Conservation (phyloP, 176 grass and related monocot species). For the Chloris gayana region DNA sequence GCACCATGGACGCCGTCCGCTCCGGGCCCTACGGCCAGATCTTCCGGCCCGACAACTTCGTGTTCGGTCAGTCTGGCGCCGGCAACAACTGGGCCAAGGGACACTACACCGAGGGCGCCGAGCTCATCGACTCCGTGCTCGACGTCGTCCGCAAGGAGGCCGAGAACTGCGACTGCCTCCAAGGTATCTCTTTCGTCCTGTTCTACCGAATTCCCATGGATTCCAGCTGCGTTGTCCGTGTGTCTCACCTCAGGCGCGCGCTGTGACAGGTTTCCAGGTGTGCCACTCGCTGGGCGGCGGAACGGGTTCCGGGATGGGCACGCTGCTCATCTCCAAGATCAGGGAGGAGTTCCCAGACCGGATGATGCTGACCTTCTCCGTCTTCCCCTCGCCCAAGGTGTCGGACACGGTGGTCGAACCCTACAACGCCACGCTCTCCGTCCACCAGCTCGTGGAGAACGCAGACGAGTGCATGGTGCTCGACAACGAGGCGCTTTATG, state of each 20-base stretch:
- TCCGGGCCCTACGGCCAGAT: slow-evolving; percentile 72
- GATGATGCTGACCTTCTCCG: slow-evolving; percentile 73
- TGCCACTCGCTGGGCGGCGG: slow-evolving; percentile 66
- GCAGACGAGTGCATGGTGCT: slow-evolving; percentile 81
- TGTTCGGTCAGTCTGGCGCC: slow-evolving; percentile 87
- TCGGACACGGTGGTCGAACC: slow-evolving; percentile 74
- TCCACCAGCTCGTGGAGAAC: slow-evolving; percentile 78
- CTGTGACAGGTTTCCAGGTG: neutral
- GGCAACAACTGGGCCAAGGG: slow-evolving; percentile 99
- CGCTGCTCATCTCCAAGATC: slow-evolving; percentile 67
- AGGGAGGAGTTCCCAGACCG: slow-evolving; percentile 63
- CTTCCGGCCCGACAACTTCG: slow-evolving; percentile 89
- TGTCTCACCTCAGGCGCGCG: neutral
- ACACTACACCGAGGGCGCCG: slow-evolving; percentile 93
- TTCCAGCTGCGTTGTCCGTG: neutral
- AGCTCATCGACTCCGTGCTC: slow-evolving; percentile 86
- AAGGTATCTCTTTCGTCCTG: slow-evolving; percentile 44
- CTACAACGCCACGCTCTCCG: slow-evolving; percentile 69
- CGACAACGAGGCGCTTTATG: slow-evolving; percentile 74
- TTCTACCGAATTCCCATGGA: neutral
- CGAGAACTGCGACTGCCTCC: slow-evolving; percentile 95
- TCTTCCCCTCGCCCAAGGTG: slow-evolving; percentile 78
- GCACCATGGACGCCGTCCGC: slow-evolving; percentile 85
- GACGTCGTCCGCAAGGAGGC: slow-evolving; percentile 92
- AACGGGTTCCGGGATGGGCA: slow-evolving; percentile 58